A percentile compares a stretch with the other conserved stretches of the same genome.
Conservation (phyloP, 2,329 filamentous ascomycete genomes). For the Coniosporium tulheliwenetii region DNA sequence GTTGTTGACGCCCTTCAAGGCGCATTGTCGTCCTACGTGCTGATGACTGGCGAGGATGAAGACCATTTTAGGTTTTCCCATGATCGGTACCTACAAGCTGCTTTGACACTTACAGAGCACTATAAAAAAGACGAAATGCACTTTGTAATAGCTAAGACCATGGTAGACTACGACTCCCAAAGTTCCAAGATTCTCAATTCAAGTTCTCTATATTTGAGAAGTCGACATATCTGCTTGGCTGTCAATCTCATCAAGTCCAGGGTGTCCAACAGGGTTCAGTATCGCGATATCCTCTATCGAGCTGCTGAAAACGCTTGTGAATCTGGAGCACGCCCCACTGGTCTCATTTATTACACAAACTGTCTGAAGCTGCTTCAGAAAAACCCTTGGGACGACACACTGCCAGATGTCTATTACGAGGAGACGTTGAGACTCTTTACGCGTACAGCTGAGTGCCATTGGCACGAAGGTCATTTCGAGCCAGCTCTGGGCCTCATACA, state of each 20-base stretch:
- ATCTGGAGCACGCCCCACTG: constrained; percentile 68
- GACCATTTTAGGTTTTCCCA: constrained; percentile 78
- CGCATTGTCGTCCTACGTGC: constrained; percentile 63
- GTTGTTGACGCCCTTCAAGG: constrained; percentile 67
- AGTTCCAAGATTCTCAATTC: constrained; percentile 38
- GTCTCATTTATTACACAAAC: constrained; percentile 64
- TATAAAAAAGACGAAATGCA: constrained; percentile 65
- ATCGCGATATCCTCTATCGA: constrained; percentile 61
- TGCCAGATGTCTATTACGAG: constrained; percentile 63
- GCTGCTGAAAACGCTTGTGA: constrained; percentile 67
- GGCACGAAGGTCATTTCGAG: constrained; percentile 58
- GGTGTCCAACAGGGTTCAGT: constrained; percentile 45
- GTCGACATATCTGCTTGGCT: constrained; percentile 67
- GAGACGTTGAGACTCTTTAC: constrained; percentile 73
- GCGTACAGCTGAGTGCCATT: constrained; percentile 66
- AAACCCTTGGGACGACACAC: constrained; percentile 54
- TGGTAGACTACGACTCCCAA: constrained; percentile 53
- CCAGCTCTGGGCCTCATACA: constrained; percentile 54
- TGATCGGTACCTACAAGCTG: constrained; percentile 73
- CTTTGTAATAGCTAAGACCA: constrained; percentile 68
- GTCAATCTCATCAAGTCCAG: constrained; percentile 57
- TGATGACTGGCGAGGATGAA: constrained; percentile 69
- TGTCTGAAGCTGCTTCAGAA: constrained; percentile 68
- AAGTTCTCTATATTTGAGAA: constrained; percentile 50
- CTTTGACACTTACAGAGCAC: constrained; percentile 52